These are phyloP conservation scores for Myxozyma lipomycoides DNA, from an alignment of 805 yeast species.

Conservation along the genomic window DNA sequence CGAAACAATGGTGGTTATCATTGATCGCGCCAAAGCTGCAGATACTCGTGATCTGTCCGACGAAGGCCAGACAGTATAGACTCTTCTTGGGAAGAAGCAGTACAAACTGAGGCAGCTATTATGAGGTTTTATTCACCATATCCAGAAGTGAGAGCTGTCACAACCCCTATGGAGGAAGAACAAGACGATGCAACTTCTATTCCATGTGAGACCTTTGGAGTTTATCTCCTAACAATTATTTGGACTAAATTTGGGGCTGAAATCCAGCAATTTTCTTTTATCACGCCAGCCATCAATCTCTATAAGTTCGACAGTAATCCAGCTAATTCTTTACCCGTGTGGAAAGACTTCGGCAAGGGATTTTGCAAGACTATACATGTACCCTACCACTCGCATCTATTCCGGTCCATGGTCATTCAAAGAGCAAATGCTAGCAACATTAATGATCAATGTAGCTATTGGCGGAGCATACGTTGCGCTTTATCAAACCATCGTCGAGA, in stretches of 20 bases:
- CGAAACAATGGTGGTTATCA: constrained; percentile 37
- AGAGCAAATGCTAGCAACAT: constrained; percentile 60
- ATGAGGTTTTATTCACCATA: constrained; percentile 50
- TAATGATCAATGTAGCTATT: constrained; percentile 30
- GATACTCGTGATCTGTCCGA: neutral
- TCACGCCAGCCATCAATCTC: constrained; percentile 53
- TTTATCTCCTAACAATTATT: constrained; percentile 45
- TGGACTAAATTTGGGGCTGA: constrained; percentile 27
- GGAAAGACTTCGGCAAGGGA: constrained; percentile 47
- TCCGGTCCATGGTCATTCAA: constrained; percentile 60
- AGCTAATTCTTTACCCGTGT: constrained; percentile 56
- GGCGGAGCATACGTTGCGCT: constrained; percentile 21
- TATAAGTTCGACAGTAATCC: constrained; percentile 51
- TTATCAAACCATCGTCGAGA: constrained; percentile 37
- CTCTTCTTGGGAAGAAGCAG: constrained; percentile 13
- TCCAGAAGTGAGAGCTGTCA: constrained; percentile 63
- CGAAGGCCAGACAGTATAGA: neutral
- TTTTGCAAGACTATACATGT: constrained; percentile 45
- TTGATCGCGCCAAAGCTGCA: constrained; percentile 9
- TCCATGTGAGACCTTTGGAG: constrained; percentile 44
- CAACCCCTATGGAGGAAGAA: constrained; percentile 17
- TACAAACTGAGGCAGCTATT: constrained; percentile 34
- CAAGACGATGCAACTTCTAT: constrained; percentile 5
- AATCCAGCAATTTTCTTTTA: constrained; percentile 44
- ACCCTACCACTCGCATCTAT: constrained; percentile 41